Evolutionary conservation across 352 stramenopile species (phyloP).

Genomic region (Pythium folliculosum): DNA sequence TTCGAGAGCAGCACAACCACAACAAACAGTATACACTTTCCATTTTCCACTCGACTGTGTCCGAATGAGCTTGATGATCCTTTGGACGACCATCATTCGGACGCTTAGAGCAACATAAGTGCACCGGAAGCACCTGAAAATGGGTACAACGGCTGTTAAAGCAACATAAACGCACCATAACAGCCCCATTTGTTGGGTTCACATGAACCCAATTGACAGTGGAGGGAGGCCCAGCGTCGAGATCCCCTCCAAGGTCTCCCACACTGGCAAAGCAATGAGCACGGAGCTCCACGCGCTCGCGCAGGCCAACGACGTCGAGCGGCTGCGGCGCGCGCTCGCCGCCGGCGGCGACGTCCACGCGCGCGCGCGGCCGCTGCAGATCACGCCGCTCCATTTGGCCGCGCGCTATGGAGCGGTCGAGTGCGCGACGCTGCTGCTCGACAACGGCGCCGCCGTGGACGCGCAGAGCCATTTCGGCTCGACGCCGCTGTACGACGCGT

Average conservation of each 20-base stretch:
- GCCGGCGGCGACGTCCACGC: slow-evolving; percentile 33
- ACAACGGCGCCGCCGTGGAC: slow-evolving; percentile 28
- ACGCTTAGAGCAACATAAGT: too few relatives aligned
- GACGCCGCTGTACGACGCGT: slow-evolving; percentile 29
- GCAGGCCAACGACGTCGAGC: slow-evolving; percentile 1
- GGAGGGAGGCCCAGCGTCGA: too few relatives aligned
- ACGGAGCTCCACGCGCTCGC: not conserved
- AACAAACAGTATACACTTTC: too few relatives aligned
- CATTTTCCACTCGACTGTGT: too few relatives aligned
- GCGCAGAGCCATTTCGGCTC: slow-evolving; percentile 9
- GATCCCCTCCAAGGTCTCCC: too few relatives aligned
- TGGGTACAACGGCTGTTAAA: too few relatives aligned
- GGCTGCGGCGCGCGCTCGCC: slow-evolving; percentile 6
- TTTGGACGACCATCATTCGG: too few relatives aligned
- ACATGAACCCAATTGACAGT: not conserved
- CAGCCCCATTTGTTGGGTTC: not conserved
- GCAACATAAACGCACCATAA: not conserved
- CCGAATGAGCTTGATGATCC: too few relatives aligned
- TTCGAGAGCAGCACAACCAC: too few relatives aligned
- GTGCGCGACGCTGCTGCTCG: slow-evolving; percentile 28
- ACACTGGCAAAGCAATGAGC: too few relatives aligned
- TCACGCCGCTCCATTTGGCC: slow-evolving; percentile 38
- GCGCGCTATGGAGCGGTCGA: slow-evolving; percentile 29
- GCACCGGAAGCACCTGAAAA: too few relatives aligned
- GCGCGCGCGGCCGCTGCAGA: slow-evolving; percentile 24